Conservation (phyloP, 305 asterid species). For the Vinca major region DNA sequence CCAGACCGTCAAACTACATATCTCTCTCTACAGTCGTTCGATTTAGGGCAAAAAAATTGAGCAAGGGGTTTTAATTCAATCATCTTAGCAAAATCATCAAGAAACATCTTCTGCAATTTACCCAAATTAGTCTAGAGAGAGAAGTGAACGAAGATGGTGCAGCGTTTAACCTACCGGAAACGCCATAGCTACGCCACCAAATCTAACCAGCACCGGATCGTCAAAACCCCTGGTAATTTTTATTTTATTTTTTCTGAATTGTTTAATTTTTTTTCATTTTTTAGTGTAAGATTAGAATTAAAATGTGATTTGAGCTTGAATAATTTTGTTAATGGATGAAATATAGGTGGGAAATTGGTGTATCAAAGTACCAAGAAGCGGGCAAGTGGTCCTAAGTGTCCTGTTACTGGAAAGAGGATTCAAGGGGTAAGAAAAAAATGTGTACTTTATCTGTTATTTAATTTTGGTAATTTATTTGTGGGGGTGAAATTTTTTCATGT, state of each 20-base stretch:
- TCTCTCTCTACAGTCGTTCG: too few species aligned
- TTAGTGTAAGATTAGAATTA: background rate
- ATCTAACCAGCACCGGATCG: slow-evolving; percentile 45
- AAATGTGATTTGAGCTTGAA: background rate
- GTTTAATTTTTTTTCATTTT: background rate
- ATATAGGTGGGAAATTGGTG: slow-evolving; percentile 67
- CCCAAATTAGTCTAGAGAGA: background rate
- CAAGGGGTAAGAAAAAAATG: slow-evolving; percentile 53
- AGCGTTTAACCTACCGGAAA: slow-evolving; percentile 44
- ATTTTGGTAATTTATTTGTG: background rate
- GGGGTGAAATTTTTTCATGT: background rate
- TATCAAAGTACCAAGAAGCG: slow-evolving; percentile 81
- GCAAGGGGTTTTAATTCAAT: too few species aligned
- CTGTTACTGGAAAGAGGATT: slow-evolving; percentile 82
- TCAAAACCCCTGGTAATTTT: slow-evolving; percentile 40
- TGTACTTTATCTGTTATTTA: background rate
- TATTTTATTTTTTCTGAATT: background rate
- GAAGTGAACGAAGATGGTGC: slow-evolving; percentile 36
- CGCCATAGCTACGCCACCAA: slow-evolving; percentile 59
- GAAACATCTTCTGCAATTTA: too few species aligned
- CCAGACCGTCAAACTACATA: too few species aligned
- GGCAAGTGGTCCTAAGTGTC: slow-evolving; percentile 86
- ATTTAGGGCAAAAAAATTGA: too few species aligned
- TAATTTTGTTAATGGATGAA: background rate
- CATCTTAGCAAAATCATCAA: too few species aligned